Conservation (phyloP, 2,329 filamentous ascomycete species). For the Colletotrichum chrysophilum region DNA sequence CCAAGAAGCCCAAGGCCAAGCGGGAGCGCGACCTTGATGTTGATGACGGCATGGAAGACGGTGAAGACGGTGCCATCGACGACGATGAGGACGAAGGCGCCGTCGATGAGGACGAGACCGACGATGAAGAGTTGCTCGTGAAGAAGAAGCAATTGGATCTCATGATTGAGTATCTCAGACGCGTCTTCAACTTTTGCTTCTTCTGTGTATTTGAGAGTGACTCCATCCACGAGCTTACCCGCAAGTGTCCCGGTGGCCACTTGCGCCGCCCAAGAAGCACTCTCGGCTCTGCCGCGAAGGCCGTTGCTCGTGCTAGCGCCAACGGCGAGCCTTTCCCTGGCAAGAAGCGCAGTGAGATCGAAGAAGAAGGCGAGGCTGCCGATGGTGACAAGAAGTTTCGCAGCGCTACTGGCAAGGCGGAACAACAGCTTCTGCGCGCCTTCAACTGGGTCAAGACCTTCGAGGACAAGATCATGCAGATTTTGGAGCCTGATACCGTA, state of each 20-base stretch:
- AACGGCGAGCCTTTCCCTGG: constrained; percentile 82
- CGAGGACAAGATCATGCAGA: constrained; percentile 93
- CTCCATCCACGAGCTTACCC: constrained; percentile 91
- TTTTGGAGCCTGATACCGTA: constrained; percentile 86
- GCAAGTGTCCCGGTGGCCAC: constrained; percentile 97
- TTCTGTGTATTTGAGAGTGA: constrained; percentile 99
- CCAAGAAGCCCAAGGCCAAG: constrained; percentile 60
- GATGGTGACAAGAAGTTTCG: constrained; percentile 76
- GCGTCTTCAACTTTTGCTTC: constrained; percentile 99
- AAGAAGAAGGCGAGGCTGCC: constrained; percentile 69
- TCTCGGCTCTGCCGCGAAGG: constrained; percentile 81
- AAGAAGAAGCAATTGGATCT: constrained; percentile 98
- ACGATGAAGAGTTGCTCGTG: constrained; percentile 85
- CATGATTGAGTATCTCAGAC: constrained; percentile 92
- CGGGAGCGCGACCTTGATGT: constrained; percentile 65
- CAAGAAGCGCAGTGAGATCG: constrained; percentile 72
- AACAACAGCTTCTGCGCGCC: constrained; percentile 90
- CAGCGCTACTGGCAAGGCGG: constrained; percentile 74
- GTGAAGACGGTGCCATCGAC: constrained; percentile 70
- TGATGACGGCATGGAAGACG: constrained; percentile 66
- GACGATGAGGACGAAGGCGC: constrained; percentile 84
- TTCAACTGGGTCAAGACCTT: constrained; percentile 99
- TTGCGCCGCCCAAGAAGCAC: constrained; percentile 88
- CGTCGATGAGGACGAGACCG: constrained; percentile 79
- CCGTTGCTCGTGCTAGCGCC: constrained; percentile 85